Evolutionary conservation across 2,329 filamentous ascomycete species (phyloP).

Genomic region (Penicillium italicum): DNA sequence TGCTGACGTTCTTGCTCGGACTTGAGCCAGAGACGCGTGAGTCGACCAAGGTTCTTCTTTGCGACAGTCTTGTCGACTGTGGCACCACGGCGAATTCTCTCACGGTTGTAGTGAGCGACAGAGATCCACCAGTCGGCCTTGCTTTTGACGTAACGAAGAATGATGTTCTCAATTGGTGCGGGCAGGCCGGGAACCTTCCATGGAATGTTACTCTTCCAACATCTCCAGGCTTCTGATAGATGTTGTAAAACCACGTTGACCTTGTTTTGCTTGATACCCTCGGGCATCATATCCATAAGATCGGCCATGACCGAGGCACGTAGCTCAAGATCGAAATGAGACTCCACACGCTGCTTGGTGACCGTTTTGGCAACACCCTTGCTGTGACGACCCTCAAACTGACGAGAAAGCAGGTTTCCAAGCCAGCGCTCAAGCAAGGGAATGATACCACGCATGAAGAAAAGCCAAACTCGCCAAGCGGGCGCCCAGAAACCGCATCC

Average conservation of each 20-base stretch:
- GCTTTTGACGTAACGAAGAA: conserved; percentile 95
- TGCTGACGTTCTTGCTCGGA: conserved; percentile 97
- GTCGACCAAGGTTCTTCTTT: conserved; percentile 95
- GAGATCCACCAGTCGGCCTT: conserved; percentile 99
- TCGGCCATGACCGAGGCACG: conserved; percentile 98
- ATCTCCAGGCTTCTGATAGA: conserved; percentile 96
- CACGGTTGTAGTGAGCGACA: conserved; percentile 96
- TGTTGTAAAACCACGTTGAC: conserved; percentile 97
- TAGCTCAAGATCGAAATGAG: conserved; percentile 95
- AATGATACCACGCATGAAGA: conserved; percentile 98
- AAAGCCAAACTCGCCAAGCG: conserved; percentile 97
- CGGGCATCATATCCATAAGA: conserved; percentile 99
- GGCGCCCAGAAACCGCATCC: conserved; percentile 99
- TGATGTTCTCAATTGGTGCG: conserved; percentile 97
- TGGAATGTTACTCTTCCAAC: conserved; percentile 99
- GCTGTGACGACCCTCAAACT: conserved; percentile 97
- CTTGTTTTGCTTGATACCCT: conserved; percentile 99
- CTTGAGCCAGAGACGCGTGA: conserved; percentile 95
- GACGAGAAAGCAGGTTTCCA: conserved; percentile 90
- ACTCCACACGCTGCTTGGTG: conserved; percentile 97
- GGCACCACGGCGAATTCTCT: conserved; percentile 91
- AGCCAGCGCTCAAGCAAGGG: conserved; percentile 95
- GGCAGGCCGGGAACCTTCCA: conserved; percentile 98
- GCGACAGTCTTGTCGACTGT: conserved; percentile 99
- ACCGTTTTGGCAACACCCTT: conserved; percentile 99